Conservation (phyloP, 2,329 filamentous ascomycete genomes). For the Cladosporium sp. region DNA sequence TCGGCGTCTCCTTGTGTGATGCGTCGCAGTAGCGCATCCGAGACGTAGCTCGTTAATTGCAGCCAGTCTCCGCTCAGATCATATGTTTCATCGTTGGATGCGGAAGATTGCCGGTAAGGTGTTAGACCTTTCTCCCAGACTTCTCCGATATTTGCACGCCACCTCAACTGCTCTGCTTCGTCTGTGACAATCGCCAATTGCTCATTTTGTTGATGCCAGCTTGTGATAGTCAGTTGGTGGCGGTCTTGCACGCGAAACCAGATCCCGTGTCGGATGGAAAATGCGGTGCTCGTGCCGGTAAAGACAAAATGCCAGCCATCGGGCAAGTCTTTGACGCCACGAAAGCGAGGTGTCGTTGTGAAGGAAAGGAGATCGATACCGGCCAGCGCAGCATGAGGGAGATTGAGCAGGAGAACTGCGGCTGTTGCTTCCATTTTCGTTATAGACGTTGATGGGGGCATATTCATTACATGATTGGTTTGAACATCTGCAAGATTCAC, state of each 20-base stretch:
- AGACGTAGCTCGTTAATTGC: conserved; percentile 52
- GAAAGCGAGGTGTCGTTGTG: conserved; percentile 61
- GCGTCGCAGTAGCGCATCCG: conserved; percentile 49
- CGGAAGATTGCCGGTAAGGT: conserved; percentile 46
- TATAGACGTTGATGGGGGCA: background rate
- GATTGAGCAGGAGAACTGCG: conserved; percentile 44
- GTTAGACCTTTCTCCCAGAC: conserved; percentile 56
- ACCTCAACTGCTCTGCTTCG: conserved; percentile 46
- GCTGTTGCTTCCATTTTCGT: conserved; percentile 23
- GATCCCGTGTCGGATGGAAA: conserved; percentile 61
- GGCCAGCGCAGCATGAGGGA: conserved; percentile 49
- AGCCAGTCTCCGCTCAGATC: conserved; percentile 56
- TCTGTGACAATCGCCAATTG: conserved; percentile 46
- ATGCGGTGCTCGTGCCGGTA: conserved; percentile 56
- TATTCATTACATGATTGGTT: background rate
- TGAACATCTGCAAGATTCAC: background rate
- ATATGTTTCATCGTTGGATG: conserved; percentile 32
- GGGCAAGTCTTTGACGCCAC: conserved; percentile 60
- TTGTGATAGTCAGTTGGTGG: conserved; percentile 55
- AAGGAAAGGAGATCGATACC: conserved; percentile 62
- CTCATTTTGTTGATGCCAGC: conserved; percentile 54
- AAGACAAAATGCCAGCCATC: conserved; percentile 63
- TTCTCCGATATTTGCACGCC: conserved; percentile 57
- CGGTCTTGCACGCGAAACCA: conserved; percentile 49
- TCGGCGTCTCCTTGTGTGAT: conserved; percentile 50